Evolutionary conservation across 192 early-diverging fungal genomes (phyloP).

Genomic region (Coemansia asiatica): DNA sequence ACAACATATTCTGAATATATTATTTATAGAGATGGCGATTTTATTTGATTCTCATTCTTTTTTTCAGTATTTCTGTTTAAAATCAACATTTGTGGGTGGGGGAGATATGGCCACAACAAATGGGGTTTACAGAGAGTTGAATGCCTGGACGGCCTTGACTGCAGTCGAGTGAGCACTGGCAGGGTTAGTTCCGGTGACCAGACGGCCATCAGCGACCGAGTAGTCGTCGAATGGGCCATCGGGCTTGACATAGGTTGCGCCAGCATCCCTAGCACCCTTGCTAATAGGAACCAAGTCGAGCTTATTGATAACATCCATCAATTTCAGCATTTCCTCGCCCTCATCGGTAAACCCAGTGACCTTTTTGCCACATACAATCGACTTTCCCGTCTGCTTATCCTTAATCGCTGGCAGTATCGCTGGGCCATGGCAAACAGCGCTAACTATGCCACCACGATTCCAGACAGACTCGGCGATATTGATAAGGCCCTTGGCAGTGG

Average conservation of each 20-base stretch:
- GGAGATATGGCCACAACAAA: too few species aligned
- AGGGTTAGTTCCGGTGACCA: slow-evolving; percentile 74
- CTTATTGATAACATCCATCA: slow-evolving; percentile 45
- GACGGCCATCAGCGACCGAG: slow-evolving; percentile 58
- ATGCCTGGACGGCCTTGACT: slow-evolving; percentile 40
- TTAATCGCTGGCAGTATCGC: slow-evolving; percentile 66
- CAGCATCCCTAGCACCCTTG: slow-evolving; percentile 48
- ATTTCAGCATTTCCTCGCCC: slow-evolving; percentile 60
- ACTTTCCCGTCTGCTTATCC: slow-evolving; percentile 58
- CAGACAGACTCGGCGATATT: slow-evolving; percentile 57
- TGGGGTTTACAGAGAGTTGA: slow-evolving; percentile 25
- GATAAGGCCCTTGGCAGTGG: slow-evolving; percentile 49
- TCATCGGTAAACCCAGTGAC: slow-evolving; percentile 74
- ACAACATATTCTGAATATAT: slow-evolving; percentile 47
- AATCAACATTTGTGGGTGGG: too few species aligned
- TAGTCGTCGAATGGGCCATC: slow-evolving; percentile 56
- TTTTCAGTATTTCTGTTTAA: too few species aligned
- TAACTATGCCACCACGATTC: slow-evolving; percentile 56
- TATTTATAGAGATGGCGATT: too few species aligned
- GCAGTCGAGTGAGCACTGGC: slow-evolving; percentile 60
- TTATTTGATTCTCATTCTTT: too few species aligned
- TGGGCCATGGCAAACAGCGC: slow-evolving; percentile 63
- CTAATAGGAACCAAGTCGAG: slow-evolving; percentile 45
- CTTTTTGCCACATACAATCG: slow-evolving; percentile 61
- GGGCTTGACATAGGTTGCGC: slow-evolving; percentile 60